A percentile compares a stretch with the other conserved stretches of the same genome.
These are phyloP conservation scores for Microcera coccophila DNA, from an alignment of 2,329 filamentous ascomycete species.

Conservation along the genomic window DNA sequence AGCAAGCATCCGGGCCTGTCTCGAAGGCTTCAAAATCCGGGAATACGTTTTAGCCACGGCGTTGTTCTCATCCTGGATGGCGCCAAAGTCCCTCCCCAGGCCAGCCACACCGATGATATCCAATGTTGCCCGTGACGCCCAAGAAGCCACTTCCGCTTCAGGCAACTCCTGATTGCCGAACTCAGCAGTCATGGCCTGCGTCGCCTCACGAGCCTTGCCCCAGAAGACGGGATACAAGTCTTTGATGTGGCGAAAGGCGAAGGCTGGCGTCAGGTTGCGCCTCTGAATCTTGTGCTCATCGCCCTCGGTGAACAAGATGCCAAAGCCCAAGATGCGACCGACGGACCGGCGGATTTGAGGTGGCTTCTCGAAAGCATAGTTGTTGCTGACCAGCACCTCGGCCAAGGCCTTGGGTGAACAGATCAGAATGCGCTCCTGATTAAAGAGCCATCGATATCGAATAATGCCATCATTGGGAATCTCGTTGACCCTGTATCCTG, in stretches of 20 bases:
- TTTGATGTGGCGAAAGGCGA: constrained; percentile 81
- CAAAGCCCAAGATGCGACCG: constrained; percentile 63
- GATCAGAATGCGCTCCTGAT: constrained; percentile 59
- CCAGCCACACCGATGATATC: constrained; percentile 74
- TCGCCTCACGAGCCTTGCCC: constrained; percentile 67
- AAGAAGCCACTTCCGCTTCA: constrained; percentile 56
- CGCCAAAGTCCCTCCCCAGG: constrained; percentile 66
- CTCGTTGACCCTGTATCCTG: constrained; percentile 51
- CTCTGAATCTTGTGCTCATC: constrained; percentile 82
- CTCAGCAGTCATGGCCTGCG: constrained; percentile 53
- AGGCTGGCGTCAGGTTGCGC: constrained; percentile 75
- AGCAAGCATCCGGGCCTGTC: constrained; percentile 51
- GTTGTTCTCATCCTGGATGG: constrained; percentile 58
- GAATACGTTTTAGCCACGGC: constrained; percentile 56
- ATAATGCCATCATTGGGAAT: constrained; percentile 67
- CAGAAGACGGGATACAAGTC: constrained; percentile 82
- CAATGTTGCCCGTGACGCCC: constrained; percentile 65
- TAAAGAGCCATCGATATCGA: constrained; percentile 60
- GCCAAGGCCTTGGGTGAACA: constrained; percentile 61
- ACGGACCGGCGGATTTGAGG: constrained; percentile 50
- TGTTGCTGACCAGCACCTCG: constrained; percentile 65
- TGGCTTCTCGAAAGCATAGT: constrained; percentile 68
- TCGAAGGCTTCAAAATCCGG: constrained; percentile 50
- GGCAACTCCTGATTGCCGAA: constrained; percentile 32
- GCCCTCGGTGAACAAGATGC: constrained; percentile 79